Percentiles rank a stretch among this genome's conserved stretches.
Conservation (phyloP, 345 rosid genomes). For the Linum trigynum region DNA sequence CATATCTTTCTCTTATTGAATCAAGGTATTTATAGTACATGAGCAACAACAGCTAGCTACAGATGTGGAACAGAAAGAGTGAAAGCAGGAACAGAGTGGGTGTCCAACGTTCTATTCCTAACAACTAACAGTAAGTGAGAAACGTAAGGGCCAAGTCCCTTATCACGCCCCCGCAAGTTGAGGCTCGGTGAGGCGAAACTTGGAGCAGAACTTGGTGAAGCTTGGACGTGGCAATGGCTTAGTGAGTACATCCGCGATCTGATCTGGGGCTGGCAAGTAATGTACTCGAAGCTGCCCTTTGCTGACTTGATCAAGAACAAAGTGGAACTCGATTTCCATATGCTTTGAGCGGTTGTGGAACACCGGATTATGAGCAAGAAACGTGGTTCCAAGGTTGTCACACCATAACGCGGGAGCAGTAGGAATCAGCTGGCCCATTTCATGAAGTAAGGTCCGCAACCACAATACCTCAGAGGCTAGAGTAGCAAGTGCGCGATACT, state of each 20-base stretch:
- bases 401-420: not conserved
- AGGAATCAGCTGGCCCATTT: not conserved
- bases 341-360: not conserved
- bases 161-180: not conserved
- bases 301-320: not conserved
- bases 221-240: not conserved
- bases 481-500: not conserved
- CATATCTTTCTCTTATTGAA: too few species aligned
- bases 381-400: not conserved
- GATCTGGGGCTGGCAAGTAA: not conserved
- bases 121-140: too few species aligned
- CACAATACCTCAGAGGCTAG: not conserved
- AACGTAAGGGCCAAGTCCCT: too few species aligned
- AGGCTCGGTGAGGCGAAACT: not conserved
- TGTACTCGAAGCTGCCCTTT: not conserved
- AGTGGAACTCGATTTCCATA: not conserved
- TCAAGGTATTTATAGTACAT: too few species aligned
- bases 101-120: too few species aligned
- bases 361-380: not conserved
- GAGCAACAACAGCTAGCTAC: too few species aligned
- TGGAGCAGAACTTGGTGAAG: not conserved
- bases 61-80: too few species aligned
- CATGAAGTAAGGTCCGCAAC: not conserved
- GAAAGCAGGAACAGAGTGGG: too few species aligned
- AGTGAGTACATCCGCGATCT: not conserved